These are phyloP conservation scores for Hypoxylon sp. DNA, from an alignment of 2,329 filamentous ascomycete genomes.

Conservation along the genomic window DNA sequence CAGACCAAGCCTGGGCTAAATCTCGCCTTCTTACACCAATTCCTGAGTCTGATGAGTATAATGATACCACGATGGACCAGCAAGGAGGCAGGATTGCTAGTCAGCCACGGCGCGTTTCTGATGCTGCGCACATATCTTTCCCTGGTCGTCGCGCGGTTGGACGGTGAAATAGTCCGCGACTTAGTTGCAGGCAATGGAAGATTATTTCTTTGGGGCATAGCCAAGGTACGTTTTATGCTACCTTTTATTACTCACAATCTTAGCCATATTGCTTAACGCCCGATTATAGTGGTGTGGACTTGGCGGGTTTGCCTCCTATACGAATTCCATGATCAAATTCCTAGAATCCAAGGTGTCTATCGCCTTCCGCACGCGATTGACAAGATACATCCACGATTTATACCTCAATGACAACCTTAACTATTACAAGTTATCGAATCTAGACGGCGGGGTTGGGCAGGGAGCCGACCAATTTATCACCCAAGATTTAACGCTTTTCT, in stretches of 20 bases:
- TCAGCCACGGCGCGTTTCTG: slow-evolving; percentile 90
- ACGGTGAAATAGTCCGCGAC: slow-evolving; percentile 96
- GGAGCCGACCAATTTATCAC: slow-evolving; percentile 97
- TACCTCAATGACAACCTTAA: slow-evolving; percentile 95
- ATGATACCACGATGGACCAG: slow-evolving; percentile 97
- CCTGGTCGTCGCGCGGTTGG: slow-evolving; percentile 88
- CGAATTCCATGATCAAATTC: slow-evolving; percentile 99
- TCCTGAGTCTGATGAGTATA: slow-evolving; percentile 94
- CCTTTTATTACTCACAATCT: slow-evolving; percentile 10
- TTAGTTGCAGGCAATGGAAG: slow-evolving; percentile 94
- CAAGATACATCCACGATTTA: slow-evolving; percentile 95
- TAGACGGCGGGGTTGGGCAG: slow-evolving; percentile 92
- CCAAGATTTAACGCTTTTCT: slow-evolving; percentile 95
- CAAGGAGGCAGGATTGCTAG: slow-evolving; percentile 90
- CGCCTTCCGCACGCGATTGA: slow-evolving; percentile 93
- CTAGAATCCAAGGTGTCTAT: slow-evolving; percentile 98
- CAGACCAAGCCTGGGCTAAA: slow-evolving; percentile 96
- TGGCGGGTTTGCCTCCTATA: slow-evolving; percentile 93
- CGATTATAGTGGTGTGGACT: slow-evolving; percentile 82
- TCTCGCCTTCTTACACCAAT: slow-evolving; percentile 95
- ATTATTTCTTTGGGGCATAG: slow-evolving; percentile 86
- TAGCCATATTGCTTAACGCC: slow-evolving; percentile 36
- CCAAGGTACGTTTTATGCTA: slow-evolving; percentile 68
- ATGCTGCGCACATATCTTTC: slow-evolving; percentile 95
- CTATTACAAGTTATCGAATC: slow-evolving; percentile 93